Base-by-base conservation (phyloP, 2,329 filamentous ascomycete species). In the Fusarium caatingaense region DNA sequence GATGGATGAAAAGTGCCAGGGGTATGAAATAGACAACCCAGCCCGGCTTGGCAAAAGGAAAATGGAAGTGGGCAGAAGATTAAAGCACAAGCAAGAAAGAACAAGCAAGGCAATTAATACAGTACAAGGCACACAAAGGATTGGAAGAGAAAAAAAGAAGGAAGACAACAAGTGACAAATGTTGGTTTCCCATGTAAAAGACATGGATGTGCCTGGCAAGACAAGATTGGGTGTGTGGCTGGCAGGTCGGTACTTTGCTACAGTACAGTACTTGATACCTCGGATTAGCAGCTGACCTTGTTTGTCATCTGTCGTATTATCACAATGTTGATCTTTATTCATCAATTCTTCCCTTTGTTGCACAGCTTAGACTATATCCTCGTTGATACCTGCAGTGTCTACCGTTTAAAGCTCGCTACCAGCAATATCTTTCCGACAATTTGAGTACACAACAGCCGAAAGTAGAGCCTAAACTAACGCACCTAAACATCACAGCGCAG, bases 171-270 rank as follows among this genome's bases (percentile, higher is more conserved):
- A 63, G 57, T 23, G 44, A 46, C 37, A 65, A 34, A 53, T 32
- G 32, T 54, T 66, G 62, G 46, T 60, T 40, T 47, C 32, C 47
- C 61, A 40, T 50, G 62, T 48, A 58, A 55, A 56, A 50, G 66
- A 58, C 58, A 63, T 64, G 60, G 62, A 66, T 60, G 57, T 67
- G 69, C 69, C 68, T 72, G 69, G 44, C 32, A 56, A 48, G 60
- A 55, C 49, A 53, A 71, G 63, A 56, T 49, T 60, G 45, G 50
- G 56, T 37, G 46, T 30, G 56, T 66, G 61, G 61, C 63, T 66
- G 63, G 65, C 63, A 53, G 49, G 28, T 30, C 12, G 28, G 25
- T 42, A 42, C 49, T 21, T 51, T 40, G 32, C 9, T 25, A 41
- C 32, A 20, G 18, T 50, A 25, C 28, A 15, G 30, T 37, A 11